These are phyloP conservation scores for Penicillium waksmanii DNA, from an alignment of 495 filamentous ascomycete genomes.

Conservation along the genomic window DNA sequence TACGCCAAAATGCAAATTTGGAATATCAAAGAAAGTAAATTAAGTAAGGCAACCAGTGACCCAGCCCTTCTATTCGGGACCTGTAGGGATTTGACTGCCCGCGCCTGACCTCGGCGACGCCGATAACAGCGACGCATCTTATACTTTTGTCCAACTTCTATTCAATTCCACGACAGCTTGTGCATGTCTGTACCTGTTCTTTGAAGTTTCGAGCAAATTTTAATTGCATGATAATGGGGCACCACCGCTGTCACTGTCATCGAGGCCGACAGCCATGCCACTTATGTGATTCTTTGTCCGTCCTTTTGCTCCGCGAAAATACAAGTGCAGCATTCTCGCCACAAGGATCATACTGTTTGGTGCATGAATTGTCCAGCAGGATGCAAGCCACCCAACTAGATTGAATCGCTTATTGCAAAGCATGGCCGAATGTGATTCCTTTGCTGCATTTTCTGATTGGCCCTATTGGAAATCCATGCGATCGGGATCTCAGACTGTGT, in stretches of 20 bases:
- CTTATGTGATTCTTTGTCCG: neutral
- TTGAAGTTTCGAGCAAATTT: constrained; percentile 2
- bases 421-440: neutral
- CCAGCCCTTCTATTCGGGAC: neutral
- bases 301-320: neutral
- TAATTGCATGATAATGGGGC: neutral
- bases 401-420: neutral
- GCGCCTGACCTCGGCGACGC: constrained; percentile 2
- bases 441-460: neutral
- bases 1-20: neutral
- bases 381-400: neutral
- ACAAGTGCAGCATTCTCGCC: neutral
- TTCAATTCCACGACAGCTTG: neutral
- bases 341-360: neutral
- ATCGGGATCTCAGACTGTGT: constrained; percentile 3
- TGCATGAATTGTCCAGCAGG: neutral
- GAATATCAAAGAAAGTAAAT: neutral
- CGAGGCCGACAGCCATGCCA: neutral
- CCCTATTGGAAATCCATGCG: neutral
- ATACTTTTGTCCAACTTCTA: neutral
- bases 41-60: neutral
- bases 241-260: neutral
- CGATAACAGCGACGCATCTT: neutral
- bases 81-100: neutral
- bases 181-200: neutral